Base-by-base conservation (phyloP, 106 monocot species). In the Posidonia australis region DNA sequence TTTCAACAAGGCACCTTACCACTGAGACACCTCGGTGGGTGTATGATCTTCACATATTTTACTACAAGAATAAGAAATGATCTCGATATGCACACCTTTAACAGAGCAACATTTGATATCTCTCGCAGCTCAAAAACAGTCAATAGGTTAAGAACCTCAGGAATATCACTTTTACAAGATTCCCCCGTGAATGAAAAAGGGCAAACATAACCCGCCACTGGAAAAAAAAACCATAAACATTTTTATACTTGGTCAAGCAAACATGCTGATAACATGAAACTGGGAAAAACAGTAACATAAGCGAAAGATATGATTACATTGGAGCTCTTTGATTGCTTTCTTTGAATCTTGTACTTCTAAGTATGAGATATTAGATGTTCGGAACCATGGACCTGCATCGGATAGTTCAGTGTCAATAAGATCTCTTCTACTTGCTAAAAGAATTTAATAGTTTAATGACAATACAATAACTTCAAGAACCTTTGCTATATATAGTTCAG, bases 301-400 rank as follows among this genome's bases (percentile, higher is more conserved):
- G 25, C 3, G 18, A 23, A 20, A 46, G 23, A 57, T 13, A 44
- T 18, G 13, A 29, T 48, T 85, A 96, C 96, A 48, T 54, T 79
- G 77, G 60, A 96, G 69, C 77, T 90, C 87, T 67, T 83, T 72
- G 57, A 79, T 65, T 76, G 84, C 87, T 64, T 63, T 68, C 25
- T 67, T 29, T 59, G 72, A 63, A 84, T 96, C 81, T 36, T 65
- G 51, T 66, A 96, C 82, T 59, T 96, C 96, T 13, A 78, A 23
- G 54, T 90, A 96, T 26, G 72, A 77, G 46, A 96, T 81, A 68
- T 70, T 75, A 46, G 80, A 80, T 64, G 82, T 71, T 32, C 87
- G 76, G 77, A 96, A 96, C 96, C 90, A 96, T 65, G 90, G 90
- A 14, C 96, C 96, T 96, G 57, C 11, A 70, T 24, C 10, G 70